These are phyloP conservation scores for Skeletonema costatum DNA, from an alignment of 108 stramenopile genomes.

Conservation along the genomic window DNA sequence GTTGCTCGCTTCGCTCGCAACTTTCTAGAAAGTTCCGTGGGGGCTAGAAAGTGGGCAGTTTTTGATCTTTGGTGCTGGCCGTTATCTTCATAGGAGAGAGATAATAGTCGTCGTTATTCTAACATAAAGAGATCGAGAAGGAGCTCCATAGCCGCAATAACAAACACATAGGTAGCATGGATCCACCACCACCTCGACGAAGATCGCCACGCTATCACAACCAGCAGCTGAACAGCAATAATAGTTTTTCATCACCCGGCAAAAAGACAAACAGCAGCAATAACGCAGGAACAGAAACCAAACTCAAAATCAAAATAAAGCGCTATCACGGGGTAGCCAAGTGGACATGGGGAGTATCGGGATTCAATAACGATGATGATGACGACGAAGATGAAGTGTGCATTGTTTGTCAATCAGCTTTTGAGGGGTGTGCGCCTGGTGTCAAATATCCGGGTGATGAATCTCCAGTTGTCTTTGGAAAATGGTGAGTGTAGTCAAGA, in stretches of 20 bases:
- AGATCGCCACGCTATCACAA: background rate
- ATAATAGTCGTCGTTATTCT: too few species aligned
- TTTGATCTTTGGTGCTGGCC: too few species aligned
- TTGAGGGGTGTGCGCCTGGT: slow-evolving; percentile 86
- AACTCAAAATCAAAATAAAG: slow-evolving; percentile 76
- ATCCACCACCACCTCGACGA: background rate
- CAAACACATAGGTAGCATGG: background rate
- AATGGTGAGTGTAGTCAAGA: background rate
- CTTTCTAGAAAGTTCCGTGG: too few species aligned
- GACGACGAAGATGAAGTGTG: slow-evolving; percentile 80
- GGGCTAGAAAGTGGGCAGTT: too few species aligned
- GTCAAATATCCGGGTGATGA: slow-evolving; percentile 91
- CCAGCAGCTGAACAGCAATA: background rate
- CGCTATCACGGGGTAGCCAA: slow-evolving; percentile 79
- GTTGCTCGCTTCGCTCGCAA: too few species aligned
- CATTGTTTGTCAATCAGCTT: slow-evolving; percentile 91
- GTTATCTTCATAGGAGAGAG: too few species aligned
- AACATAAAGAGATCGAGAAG: too few species aligned
- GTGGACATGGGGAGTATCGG: slow-evolving; percentile 84
- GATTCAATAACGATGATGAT: slow-evolving; percentile 22
- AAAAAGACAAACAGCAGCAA: slow-evolving; percentile 4
- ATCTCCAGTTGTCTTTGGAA: slow-evolving; percentile 71
- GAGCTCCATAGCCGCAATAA: too few species aligned
- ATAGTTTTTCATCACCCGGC: background rate
- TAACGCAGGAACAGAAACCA: slow-evolving; percentile 21